These are phyloP conservation scores for Coniochaeta sp. DNA, from an alignment of 2,329 filamentous ascomycete species.

Conservation along the genomic window DNA sequence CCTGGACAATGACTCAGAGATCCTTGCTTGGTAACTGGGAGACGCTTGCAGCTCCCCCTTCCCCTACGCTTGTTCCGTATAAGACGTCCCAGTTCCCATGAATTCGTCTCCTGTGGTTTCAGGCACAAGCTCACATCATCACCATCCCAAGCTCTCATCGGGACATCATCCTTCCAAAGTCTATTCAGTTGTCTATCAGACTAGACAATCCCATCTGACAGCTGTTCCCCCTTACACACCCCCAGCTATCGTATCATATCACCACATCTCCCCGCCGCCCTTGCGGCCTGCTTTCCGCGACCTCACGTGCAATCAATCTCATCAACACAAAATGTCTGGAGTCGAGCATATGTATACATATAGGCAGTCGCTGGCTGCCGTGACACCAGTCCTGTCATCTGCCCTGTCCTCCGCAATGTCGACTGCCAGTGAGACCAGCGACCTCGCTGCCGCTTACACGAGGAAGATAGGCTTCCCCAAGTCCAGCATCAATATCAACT, in stretches of 20 bases:
- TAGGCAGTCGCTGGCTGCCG: conserved; percentile 1
- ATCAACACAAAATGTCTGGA: not conserved
- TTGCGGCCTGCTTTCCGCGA: not conserved
- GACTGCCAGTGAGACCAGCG: conserved; percentile 5
- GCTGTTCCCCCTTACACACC: not conserved
- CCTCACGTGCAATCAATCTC: too few relatives aligned
- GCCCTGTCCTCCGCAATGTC: conserved; percentile 1
- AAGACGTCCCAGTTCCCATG: not conserved
- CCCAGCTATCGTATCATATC: not conserved
- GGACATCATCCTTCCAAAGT: not conserved
- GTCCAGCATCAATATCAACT: conserved; percentile 36
- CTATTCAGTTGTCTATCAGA: not conserved
- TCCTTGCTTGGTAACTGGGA: not conserved
- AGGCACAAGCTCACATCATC: not conserved
- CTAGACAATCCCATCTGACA: not conserved
- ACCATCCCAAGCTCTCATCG: not conserved
- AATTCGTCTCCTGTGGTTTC: not conserved
- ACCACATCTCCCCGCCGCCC: not conserved
- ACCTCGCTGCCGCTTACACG: conserved; percentile 6
- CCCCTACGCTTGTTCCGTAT: not conserved
- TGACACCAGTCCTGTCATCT: conserved; percentile 6
- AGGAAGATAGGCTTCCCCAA: conserved; percentile 16
- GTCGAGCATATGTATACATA: not conserved
- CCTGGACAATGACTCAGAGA: not conserved
- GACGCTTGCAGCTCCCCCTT: not conserved